A percentile compares a stretch with the other conserved stretches of the same genome.
These are phyloP conservation scores for Rhodotorula sphaerocarpa DNA, from an alignment of 768 basidiomycete genomes.

Conservation along the genomic window DNA sequence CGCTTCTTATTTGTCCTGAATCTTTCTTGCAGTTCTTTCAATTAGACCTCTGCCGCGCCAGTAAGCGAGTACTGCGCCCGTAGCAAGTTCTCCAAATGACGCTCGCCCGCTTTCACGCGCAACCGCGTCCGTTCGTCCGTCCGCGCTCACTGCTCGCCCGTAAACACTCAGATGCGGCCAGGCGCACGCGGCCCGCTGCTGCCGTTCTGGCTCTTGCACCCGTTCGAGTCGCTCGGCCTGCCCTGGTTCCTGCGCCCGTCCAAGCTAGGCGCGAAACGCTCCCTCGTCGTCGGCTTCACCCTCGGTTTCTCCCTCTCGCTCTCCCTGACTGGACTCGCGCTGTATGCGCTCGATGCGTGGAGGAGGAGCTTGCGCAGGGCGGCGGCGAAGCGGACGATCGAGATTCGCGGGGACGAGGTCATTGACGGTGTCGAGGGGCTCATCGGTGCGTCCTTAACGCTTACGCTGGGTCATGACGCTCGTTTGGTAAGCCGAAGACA, in stretches of 20 bases:
- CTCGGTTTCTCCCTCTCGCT: slow-evolving; percentile 69
- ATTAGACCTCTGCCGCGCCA: too few relatives aligned
- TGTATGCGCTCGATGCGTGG: slow-evolving; percentile 48
- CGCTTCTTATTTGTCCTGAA: too few relatives aligned
- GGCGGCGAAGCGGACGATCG: slow-evolving; percentile 38
- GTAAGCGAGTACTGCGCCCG: too few relatives aligned
- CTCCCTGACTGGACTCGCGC: slow-evolving; percentile 58
- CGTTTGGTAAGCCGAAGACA: neutral
- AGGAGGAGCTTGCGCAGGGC: slow-evolving; percentile 46
- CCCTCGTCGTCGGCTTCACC: slow-evolving; percentile 51
- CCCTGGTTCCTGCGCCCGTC: slow-evolving; percentile 29
- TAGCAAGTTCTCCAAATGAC: too few relatives aligned
- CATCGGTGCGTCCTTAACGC: slow-evolving; percentile 56
- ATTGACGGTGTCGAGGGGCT: slow-evolving; percentile 67
- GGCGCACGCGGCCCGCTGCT: too few relatives aligned
- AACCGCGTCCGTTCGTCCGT: too few relatives aligned
- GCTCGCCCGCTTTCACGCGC: too few relatives aligned
- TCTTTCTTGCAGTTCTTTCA: too few relatives aligned
- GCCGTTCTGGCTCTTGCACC: neutral
- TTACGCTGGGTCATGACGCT: neutral
- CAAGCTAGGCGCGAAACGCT: slow-evolving; percentile 7
- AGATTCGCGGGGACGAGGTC: slow-evolving; percentile 59
- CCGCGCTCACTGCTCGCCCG: too few relatives aligned
- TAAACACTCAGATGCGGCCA: too few relatives aligned
- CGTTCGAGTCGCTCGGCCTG: slow-evolving; percentile 4